Evolutionary conservation across 768 basidiomycete genomes (phyloP), one percentile per base, ranked within the genome.

Genomic region (Trametes gibbosa): DNA sequence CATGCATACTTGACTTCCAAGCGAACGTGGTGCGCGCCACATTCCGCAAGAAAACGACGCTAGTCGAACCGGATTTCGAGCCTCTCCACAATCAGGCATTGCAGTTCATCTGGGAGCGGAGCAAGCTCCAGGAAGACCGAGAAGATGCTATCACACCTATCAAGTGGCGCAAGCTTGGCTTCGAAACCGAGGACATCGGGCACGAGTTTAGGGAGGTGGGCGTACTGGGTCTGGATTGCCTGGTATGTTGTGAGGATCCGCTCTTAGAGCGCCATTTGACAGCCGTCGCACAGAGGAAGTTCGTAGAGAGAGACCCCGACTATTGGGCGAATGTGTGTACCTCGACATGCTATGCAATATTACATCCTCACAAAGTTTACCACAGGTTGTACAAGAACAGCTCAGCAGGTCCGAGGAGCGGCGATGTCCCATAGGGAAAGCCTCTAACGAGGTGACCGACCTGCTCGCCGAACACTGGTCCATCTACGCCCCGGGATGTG

Each of bases 1-100:
- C 91, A 0, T 87, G 86, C 58, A 87, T 95, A 47, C 79, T 94
- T 55, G 89, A 94, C 69, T 95, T 94, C 71, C 92, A 95, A 75
- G 86, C 89, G 25, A 92, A 92, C 72, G 82, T 93, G 58, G 77
- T 90, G 54, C 84, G 90, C 39, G 83, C 92, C 27, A 84, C 83
- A 14, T 89, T 90, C 70, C 83, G 87, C 55, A 90, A 88, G 76
- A 93, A 92, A 74, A 89, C 81, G 16, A 89, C 89, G 2, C 72
- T 82, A 23, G 89, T 95, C 17, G 87, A 92, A 65, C 83, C 87
- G 2, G 83, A 85, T 27, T 70, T 72, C 41, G 86, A 90, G 55
- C 78, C 80, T 4, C 72, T 76, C 4, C 89, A 92, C 64, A 76
- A 74, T 13, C 76, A 75, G 19, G 76, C 81, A 27, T 75, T 94